Evolutionary conservation across 2,329 filamentous ascomycete species (phyloP).

Genomic region (Sarocladium oryzae): DNA sequence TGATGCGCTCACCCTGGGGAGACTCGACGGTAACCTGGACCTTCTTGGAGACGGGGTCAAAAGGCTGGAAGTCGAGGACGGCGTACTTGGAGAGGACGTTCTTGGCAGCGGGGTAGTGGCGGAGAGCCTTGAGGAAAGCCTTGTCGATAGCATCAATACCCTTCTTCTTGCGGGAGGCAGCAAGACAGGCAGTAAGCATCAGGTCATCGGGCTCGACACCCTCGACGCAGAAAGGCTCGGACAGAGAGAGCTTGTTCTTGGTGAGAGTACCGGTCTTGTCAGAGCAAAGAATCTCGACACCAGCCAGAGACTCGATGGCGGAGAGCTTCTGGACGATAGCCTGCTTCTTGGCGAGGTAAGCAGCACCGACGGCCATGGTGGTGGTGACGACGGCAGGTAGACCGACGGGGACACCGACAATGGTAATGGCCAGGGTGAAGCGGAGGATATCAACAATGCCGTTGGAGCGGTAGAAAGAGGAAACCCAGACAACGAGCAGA

Average conservation of each 20-base stretch:
- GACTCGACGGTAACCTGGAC: constrained; percentile 79
- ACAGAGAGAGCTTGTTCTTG: constrained; percentile 87
- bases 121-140: constrained; percentile 82
- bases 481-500: constrained; percentile 76
- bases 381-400: constrained; percentile 89
- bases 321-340: constrained; percentile 91
- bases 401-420: constrained; percentile 88
- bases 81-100: constrained; percentile 74
- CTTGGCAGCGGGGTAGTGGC: constrained; percentile 78
- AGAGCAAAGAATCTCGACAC: constrained; percentile 89
- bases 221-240: constrained; percentile 75
- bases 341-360: constrained; percentile 86
- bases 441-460: constrained; percentile 70
- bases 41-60: constrained; percentile 92
- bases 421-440: constrained; percentile 83
- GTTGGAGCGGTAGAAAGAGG: constrained; percentile 84
- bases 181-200: constrained; percentile 86
- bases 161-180: constrained; percentile 90
- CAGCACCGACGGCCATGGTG: constrained; percentile 89
- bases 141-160: constrained; percentile 94
- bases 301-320: constrained; percentile 85
- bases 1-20: constrained; percentile 74
- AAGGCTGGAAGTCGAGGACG: constrained; percentile 78
- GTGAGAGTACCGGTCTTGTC: constrained; percentile 92
- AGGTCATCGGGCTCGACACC: constrained; percentile 82